Conservation (phyloP, 768 basidiomycete genomes). For the Nidularia pulvinata region DNA sequence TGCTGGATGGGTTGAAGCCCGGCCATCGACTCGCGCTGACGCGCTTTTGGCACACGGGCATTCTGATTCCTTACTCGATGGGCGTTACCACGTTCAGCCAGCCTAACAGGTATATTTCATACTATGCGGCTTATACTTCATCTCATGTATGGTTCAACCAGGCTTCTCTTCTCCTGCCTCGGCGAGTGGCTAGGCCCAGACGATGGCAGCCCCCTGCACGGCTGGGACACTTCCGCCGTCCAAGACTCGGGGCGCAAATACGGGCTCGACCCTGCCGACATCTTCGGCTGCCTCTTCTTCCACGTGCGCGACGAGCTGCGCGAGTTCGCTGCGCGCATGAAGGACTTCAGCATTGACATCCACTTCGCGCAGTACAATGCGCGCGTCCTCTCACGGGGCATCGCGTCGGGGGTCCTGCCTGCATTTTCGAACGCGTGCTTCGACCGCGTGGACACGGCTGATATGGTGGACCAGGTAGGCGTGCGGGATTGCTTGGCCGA, state of each 20-base stretch:
- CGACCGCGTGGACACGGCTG: slow-evolving; percentile 35
- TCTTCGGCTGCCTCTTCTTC: slow-evolving; percentile 42
- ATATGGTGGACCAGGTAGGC: slow-evolving; percentile 28
- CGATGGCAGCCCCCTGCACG: slow-evolving; percentile 41
- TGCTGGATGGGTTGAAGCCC: slow-evolving; percentile 35
- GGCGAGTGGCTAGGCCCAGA: slow-evolving; percentile 45
- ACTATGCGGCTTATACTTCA: background rate
- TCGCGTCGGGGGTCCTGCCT: slow-evolving; percentile 34
- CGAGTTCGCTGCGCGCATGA: slow-evolving; percentile 32
- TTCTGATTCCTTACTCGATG: slow-evolving; percentile 35
- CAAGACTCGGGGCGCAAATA: slow-evolving; percentile 30
- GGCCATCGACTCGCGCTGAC: slow-evolving; percentile 33
- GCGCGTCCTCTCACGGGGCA: slow-evolving; percentile 32
- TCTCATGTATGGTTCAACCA: slow-evolving; percentile 11
- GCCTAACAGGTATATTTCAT: slow-evolving; percentile 32
- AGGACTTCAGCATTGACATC: slow-evolving; percentile 30
- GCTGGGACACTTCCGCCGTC: slow-evolving; percentile 48
- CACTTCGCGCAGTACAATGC: slow-evolving; percentile 42
- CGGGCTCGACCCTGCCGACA: slow-evolving; percentile 30
- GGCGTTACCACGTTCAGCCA: slow-evolving; percentile 26
- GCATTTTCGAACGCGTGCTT: slow-evolving; percentile 32
- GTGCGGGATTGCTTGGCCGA: slow-evolving; percentile 26
- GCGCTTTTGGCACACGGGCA: slow-evolving; percentile 34
- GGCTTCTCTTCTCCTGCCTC: slow-evolving; percentile 38
- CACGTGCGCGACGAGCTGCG: slow-evolving; percentile 36